Conservation (phyloP, 768 basidiomycete genomes). For the Ramaria rubella region DNA sequence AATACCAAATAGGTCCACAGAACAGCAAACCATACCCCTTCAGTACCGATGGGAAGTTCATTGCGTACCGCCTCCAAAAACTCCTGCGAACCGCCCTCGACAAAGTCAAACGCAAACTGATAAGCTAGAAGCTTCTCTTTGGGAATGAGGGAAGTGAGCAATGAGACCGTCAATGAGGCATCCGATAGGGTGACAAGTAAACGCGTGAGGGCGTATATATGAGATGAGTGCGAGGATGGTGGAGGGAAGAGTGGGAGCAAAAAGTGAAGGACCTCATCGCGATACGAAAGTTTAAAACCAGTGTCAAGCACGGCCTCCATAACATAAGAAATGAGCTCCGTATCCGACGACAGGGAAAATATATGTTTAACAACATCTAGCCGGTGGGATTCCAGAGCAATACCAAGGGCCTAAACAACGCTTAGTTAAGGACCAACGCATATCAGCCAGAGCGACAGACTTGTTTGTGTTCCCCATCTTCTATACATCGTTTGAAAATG, state of each 20-base stretch:
- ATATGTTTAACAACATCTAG: constrained; percentile 80
- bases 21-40: constrained; percentile 39
- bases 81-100: constrained; percentile 90
- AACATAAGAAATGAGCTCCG: constrained; percentile 77
- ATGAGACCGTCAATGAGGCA: constrained; percentile 66
- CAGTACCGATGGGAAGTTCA: constrained; percentile 60
- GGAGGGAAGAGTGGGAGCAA: constrained; percentile 82
- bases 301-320: constrained; percentile 90
- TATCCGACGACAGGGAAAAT: constrained; percentile 68
- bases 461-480: constrained; percentile 88
- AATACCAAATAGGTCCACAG: neutral
- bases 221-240: constrained; percentile 61
- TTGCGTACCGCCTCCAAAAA: constrained; percentile 74
- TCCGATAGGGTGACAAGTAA: constrained; percentile 85
- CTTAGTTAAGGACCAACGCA: neutral
- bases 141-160: constrained; percentile 65
- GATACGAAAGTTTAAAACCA: constrained; percentile 79
- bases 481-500: constrained; percentile 80
- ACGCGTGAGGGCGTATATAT: constrained; percentile 78
- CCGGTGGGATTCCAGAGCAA: constrained; percentile 87
- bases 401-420: constrained; percentile 72
- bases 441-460: constrained; percentile 32
- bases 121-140: constrained; percentile 76
- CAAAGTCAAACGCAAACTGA: constrained; percentile 93
- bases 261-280: constrained; percentile 73